Conservation (phyloP, 2,329 filamentous ascomycete species). For the Phaeosphaeriaceae sp. region DNA sequence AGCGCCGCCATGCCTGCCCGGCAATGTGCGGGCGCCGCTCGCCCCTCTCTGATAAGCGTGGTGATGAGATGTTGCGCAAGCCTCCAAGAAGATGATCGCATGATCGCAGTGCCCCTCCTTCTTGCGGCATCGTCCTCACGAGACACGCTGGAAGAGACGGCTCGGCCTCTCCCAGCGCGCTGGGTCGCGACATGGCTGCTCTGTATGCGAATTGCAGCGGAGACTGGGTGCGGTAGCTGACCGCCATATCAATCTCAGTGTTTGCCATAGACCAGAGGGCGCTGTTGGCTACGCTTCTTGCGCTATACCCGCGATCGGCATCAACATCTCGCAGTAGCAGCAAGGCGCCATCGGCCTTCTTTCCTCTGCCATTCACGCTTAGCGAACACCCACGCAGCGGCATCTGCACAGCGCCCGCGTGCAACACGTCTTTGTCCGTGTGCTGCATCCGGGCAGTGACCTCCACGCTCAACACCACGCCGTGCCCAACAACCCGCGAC, state of each 20-base stretch:
- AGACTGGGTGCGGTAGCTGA: constrained; percentile 2
- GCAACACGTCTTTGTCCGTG: constrained; percentile 12
- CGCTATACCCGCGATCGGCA: constrained; percentile 20
- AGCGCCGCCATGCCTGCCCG: neutral
- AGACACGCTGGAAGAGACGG: constrained; percentile 24
- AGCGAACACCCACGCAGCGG: constrained; percentile 5
- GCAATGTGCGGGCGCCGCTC: constrained; percentile 1
- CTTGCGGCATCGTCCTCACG: constrained; percentile 27
- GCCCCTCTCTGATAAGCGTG: constrained; percentile 15
- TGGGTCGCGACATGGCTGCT: constrained; percentile 14
- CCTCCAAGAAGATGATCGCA: constrained; percentile 30
- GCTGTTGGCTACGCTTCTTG: neutral
- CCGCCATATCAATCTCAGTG: constrained; percentile 13
- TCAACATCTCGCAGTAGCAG: neutral
- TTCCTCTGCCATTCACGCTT: neutral
- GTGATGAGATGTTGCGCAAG: constrained; percentile 22
- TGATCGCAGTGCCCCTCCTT: constrained; percentile 37
- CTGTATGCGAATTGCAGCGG: constrained; percentile 4
- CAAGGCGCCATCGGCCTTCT: neutral
- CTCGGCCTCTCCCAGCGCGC: constrained; percentile 12
- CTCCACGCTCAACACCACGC: constrained; percentile 1
- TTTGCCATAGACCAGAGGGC: neutral
- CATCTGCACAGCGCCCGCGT: constrained; percentile 22
- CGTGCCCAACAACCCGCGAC: constrained; percentile 14
- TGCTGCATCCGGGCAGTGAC: constrained; percentile 5